Conservation (phyloP, 495 filamentous ascomycete genomes). For the Jackrogersella multiformis region DNA sequence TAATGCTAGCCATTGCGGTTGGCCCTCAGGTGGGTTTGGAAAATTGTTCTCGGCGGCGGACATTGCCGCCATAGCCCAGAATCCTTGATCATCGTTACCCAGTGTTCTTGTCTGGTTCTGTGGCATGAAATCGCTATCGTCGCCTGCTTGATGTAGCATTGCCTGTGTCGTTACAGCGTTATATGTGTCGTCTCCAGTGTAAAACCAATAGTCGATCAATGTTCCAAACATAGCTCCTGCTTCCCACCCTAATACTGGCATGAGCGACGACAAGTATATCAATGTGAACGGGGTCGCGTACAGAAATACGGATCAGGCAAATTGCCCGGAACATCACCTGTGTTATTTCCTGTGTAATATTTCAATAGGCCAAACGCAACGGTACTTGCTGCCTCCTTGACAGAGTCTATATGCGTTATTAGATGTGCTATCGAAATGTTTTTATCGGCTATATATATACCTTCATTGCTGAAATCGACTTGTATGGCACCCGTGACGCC, state of each 20-base stretch:
- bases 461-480: constrained; percentile 30
- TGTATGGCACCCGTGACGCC: constrained; percentile 33
- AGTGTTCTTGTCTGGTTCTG: constrained; percentile 78
- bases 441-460: constrained; percentile 7
- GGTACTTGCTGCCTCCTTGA: constrained; percentile 55
- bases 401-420: constrained; percentile 46
- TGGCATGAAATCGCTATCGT: constrained; percentile 77
- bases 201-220: constrained; percentile 84
- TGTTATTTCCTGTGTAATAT: constrained; percentile 76
- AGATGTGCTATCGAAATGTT: background rate
- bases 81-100: constrained; percentile 88
- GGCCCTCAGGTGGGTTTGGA: constrained; percentile 67
- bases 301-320: constrained; percentile 80
- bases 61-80: constrained; percentile 87
- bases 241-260: constrained; percentile 68
- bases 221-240: constrained; percentile 78
- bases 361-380: constrained; percentile 57
- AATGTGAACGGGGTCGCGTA: constrained; percentile 32
- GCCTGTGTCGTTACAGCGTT: constrained; percentile 74
- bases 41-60: constrained; percentile 82
- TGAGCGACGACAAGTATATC: constrained; percentile 5
- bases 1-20: constrained; percentile 80
- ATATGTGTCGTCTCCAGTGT: constrained; percentile 79
- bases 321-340: constrained; percentile 76
- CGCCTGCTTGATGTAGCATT: constrained; percentile 74